Percentiles rank a stretch among this genome's conserved stretches.
phyloP scores from a whole-genome alignment of 192 early-diverging fungal genomes.

The Backusella westeae region DNA sequence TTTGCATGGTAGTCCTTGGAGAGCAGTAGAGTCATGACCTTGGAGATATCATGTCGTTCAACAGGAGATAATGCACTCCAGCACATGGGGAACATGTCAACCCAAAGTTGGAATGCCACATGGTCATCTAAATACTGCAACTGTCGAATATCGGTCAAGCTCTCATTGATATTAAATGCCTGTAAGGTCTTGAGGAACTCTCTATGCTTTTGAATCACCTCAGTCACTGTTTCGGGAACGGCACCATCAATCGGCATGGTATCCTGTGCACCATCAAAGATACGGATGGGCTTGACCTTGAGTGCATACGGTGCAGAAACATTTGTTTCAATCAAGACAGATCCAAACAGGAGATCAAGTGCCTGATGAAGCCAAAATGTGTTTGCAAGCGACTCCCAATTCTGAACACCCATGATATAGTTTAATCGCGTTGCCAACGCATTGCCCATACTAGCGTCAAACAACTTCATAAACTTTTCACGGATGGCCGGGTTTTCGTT shows the following conservation, averaged over 20 bases:
- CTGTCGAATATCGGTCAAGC: conserved; percentile 56
- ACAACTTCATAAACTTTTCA: conserved; percentile 75
- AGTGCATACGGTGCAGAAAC: conserved; percentile 39
- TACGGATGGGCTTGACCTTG: conserved; percentile 43
- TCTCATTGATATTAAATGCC: conserved; percentile 41
- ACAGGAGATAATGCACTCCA: conserved; percentile 72
- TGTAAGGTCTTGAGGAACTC: conserved; percentile 61
- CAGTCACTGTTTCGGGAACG: conserved; percentile 35
- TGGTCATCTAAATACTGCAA: conserved; percentile 70
- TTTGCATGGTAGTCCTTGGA: conserved; percentile 88
- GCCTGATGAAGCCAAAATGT: conserved; percentile 95
- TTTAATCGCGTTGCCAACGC: conserved; percentile 69
- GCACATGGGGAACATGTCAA: conserved; percentile 75
- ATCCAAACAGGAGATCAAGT: conserved; percentile 80
- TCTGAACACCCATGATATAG: conserved; percentile 91
- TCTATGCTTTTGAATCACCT: conserved; percentile 53
- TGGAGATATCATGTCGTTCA: conserved; percentile 87
- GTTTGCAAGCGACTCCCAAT: conserved; percentile 86
- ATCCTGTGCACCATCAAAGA: neutral
- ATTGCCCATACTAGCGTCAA: conserved; percentile 74
- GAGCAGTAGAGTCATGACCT: conserved; percentile 77
- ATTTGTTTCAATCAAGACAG: conserved; percentile 42
- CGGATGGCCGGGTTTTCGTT: conserved; percentile 79
- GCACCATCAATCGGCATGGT: conserved; percentile 1
- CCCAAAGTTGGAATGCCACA: conserved; percentile 82